Base-by-base conservation (phyloP, 106 monocot genomes). In the Iris macrosiphon region DNA sequence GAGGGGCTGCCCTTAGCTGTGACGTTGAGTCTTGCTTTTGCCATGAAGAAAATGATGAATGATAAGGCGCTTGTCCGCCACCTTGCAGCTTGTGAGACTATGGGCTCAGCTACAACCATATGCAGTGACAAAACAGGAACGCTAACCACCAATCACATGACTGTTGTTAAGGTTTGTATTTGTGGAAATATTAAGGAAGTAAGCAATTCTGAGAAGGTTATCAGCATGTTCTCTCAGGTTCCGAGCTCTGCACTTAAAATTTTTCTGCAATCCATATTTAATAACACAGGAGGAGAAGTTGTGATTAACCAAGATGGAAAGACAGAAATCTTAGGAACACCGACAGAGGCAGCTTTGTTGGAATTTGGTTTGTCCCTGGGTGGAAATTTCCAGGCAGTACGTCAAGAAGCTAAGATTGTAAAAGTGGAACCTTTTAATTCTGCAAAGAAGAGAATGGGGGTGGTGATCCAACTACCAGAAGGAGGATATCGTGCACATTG, bases 1-100 rank as follows among this genome's bases (percentile, higher is more conserved):
- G 68, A 69, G 43, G 68, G 68, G 12, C 41, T 69, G 39, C 68
- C 68, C 14, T 31, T 69, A 31, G 68, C 68, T 51, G 68, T 69
- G 30, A 69, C 68, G n/a, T 51, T 69, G 60, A 69, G 68, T 39
- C 68, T 69, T 24, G 68, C 68, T 30, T 69, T 69, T 60, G 68
- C 68, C 16, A 69, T 69, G 68, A 69, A 69, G 50, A 69, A 69
- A 26, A 69, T 69, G 68, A 69, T 69, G 68, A 69, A 60, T 48
- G 68, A 69, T 23, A 69, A 69, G 31, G 68, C 68, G 31, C 31
- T 69, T 6, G 68, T 69, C 17, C 68, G 68, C 12, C 60, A 69
- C 29, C 60, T 69, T 49, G 68, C 68, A 29, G 68, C 68, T 10
- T 69, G 68, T 22, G 68, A 69, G 41, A 69, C 68, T 29, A 69